phyloP scores from a whole-genome alignment of 2,329 filamentous ascomycete species.

The Fragosphaeria purpurea region DNA sequence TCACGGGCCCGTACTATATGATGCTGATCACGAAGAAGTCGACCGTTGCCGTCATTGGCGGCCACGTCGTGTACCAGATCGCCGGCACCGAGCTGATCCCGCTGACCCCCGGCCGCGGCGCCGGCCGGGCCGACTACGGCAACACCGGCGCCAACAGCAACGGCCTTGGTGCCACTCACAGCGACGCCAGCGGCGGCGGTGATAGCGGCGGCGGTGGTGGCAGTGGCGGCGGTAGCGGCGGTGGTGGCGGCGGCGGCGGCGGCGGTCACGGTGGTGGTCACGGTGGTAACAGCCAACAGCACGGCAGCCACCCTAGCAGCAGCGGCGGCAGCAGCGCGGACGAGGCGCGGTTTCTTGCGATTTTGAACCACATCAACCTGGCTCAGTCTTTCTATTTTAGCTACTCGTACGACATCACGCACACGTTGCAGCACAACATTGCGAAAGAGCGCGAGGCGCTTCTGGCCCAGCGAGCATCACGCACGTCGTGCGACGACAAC shows the following conservation, averaged over 20 bases:
- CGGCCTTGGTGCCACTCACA: too few relatives aligned
- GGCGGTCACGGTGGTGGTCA: neutral
- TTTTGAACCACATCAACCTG: slow-evolving; percentile 83
- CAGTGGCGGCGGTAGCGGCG: neutral
- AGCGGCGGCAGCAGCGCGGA: slow-evolving; percentile 53
- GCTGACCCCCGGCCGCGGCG: slow-evolving; percentile 57
- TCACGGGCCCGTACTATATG: slow-evolving; percentile 97
- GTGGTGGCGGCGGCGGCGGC: neutral
- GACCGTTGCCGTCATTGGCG: slow-evolving; percentile 90
- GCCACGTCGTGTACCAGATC: slow-evolving; percentile 91
- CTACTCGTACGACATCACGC: slow-evolving; percentile 93
- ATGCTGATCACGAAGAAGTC: slow-evolving; percentile 90
- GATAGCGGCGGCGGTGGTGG: neutral
- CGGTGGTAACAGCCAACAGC: slow-evolving; percentile 59
- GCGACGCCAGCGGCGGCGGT: neutral
- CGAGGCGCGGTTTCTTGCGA: slow-evolving; percentile 78
- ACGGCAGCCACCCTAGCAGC: neutral
- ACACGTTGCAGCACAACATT: slow-evolving; percentile 87
- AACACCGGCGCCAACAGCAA: neutral
- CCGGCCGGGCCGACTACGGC: neutral
- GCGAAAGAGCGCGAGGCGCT: slow-evolving; percentile 65
- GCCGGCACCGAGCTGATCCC: slow-evolving; percentile 89
- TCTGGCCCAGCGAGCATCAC: slow-evolving; percentile 42
- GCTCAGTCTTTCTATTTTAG: slow-evolving; percentile 95
- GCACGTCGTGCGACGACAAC: slow-evolving; percentile 49